A percentile compares a stretch with the other conserved stretches of the same genome.
phyloP scores from a whole-genome alignment of 78 protist species.

The Dictyostelium purpureum region DNA sequence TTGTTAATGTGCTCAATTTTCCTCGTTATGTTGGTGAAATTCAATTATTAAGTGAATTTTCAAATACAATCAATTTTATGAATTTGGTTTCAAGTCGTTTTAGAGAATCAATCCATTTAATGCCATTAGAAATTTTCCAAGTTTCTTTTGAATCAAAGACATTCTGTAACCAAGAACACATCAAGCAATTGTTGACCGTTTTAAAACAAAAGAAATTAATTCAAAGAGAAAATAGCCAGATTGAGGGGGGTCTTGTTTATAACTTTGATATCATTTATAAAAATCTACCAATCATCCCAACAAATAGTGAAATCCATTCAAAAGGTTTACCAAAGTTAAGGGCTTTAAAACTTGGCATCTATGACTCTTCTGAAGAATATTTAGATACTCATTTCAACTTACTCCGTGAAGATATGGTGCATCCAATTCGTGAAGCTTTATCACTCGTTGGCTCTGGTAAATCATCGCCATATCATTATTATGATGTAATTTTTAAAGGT shows the following conservation, averaged over 20 bases:
- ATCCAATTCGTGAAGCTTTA: conserved; percentile 57
- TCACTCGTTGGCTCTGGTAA: background rate
- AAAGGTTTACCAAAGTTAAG: background rate
- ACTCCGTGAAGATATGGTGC: conserved; percentile 64
- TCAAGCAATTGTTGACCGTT: background rate
- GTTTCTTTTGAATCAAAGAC: background rate
- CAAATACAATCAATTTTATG: background rate
- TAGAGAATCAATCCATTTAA: background rate
- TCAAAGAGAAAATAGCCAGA: background rate
- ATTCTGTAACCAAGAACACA: background rate
- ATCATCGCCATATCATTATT: background rate
- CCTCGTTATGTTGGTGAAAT: background rate
- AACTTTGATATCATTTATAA: background rate
- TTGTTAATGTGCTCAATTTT: background rate
- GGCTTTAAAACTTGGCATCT: conserved; percentile 30
- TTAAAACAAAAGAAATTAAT: background rate
- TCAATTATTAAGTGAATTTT: background rate
- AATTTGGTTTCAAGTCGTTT: background rate
- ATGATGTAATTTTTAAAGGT: conserved; percentile 16
- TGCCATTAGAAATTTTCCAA: conserved; percentile 19
- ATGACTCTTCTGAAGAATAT: conserved; percentile 38
- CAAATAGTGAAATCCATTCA: background rate
- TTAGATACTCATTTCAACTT: conserved; percentile 55
- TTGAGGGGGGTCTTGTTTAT: too few relatives aligned
- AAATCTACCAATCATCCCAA: conserved; percentile 9